Evolutionary conservation across 176 grass and related monocot genomes (phyloP).

Genomic region (Otatea glauca): DNA sequence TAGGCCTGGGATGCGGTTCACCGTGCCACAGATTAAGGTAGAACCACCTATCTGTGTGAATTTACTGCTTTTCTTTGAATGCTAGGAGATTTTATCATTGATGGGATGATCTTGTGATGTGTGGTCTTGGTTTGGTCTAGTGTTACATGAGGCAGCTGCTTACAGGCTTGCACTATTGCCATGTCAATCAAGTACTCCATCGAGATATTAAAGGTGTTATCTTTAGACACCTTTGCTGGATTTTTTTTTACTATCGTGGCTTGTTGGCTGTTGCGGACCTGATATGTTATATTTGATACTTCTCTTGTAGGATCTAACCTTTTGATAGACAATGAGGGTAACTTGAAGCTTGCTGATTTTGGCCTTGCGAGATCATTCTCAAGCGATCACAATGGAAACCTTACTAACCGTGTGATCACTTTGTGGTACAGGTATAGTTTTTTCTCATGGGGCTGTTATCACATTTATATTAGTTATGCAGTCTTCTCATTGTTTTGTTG

Average conservation of each 20-base stretch:
- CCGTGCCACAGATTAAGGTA: constrained; percentile 90
- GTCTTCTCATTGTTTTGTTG: background rate
- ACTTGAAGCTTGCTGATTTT: constrained; percentile 97
- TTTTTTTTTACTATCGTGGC: background rate
- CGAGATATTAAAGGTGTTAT: constrained; percentile 89
- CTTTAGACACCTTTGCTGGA: background rate
- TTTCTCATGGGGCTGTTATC: background rate
- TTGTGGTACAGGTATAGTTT: constrained; percentile 85
- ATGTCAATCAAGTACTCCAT: constrained; percentile 94
- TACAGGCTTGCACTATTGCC: constrained; percentile 93
- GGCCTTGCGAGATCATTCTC: constrained; percentile 90
- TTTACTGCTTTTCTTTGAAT: constrained; percentile 2
- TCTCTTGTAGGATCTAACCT: constrained; percentile 78
- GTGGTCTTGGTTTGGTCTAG: constrained; percentile 35
- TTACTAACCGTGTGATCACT: constrained; percentile 95
- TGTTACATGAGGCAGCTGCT: constrained; percentile 96
- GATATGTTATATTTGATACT: background rate
- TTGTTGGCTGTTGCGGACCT: background rate
- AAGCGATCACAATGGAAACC: constrained; percentile 83
- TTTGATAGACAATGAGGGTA: constrained; percentile 96
- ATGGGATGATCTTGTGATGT: constrained; percentile 24
- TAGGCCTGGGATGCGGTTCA: constrained; percentile 77
- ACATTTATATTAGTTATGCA: constrained; percentile 5
- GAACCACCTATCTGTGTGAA: constrained; percentile 35
- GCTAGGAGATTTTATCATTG: constrained; percentile 21